Evolutionary conservation across 148 eudicot species (phyloP).

Genomic region (Persicaria tinctoria): DNA sequence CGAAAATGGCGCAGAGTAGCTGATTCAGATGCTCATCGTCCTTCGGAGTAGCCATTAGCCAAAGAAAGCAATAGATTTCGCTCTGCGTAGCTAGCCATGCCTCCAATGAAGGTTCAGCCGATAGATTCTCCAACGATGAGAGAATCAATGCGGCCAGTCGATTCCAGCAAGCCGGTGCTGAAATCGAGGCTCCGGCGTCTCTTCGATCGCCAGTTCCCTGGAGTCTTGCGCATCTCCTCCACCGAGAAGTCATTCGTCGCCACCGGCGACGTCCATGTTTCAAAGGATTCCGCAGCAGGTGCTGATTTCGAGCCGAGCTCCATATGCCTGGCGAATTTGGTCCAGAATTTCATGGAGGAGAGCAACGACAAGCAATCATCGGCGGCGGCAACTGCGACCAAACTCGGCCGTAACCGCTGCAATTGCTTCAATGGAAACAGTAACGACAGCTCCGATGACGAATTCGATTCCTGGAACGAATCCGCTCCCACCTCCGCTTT

Average conservation of each 20-base stretch:
- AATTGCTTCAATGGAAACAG: conserved; percentile 59
- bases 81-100: conserved; percentile 24
- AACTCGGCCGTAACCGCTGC: conserved; percentile 48
- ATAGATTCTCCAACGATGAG: conserved; percentile 30
- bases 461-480: conserved; percentile 31
- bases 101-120: conserved; percentile 69
- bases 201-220: conserved; percentile 56
- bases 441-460: conserved; percentile 58
- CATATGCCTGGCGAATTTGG: conserved; percentile 16
- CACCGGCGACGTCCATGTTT: background rate
- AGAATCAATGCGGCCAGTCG: conserved; percentile 28
- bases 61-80: background rate
- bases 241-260: conserved; percentile 22
- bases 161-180: conserved; percentile 39
- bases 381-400: conserved; percentile 16
- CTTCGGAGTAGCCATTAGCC: conserved; percentile 3
- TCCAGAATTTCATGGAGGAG: conserved; percentile 20
- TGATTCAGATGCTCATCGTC: background rate
- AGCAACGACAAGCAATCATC: conserved; percentile 16
- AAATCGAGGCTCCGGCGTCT: conserved; percentile 58
- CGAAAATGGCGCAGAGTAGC: background rate
- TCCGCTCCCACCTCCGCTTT: conserved; percentile 17
- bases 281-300: conserved; percentile 7
- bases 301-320: conserved; percentile 19
- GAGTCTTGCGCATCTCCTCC: conserved; percentile 33